These are phyloP conservation scores for Schizophyllum amplum DNA, from an alignment of 1,284 basidiomycete species.

Conservation along the genomic window DNA sequence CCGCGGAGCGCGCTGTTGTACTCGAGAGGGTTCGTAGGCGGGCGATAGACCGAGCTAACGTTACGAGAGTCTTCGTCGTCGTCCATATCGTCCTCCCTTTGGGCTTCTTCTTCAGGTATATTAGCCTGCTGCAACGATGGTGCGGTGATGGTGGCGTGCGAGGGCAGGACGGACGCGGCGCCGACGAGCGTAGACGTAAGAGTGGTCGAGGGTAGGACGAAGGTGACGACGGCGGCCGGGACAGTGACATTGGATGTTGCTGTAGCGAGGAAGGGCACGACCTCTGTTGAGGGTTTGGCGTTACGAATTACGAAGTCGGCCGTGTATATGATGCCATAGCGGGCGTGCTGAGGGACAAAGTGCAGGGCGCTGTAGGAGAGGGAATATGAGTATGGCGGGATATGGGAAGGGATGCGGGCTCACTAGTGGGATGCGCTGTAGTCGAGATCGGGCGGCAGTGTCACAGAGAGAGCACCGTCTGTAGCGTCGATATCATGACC, in stretches of 20 bases:
- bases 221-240: background rate
- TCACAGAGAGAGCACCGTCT: conserved; percentile 10
- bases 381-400: background rate
- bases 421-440: conserved; percentile 13
- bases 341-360: conserved; percentile 12
- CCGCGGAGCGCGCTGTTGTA: background rate
- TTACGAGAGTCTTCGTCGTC: background rate
- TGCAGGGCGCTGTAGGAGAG: conserved; percentile 11
- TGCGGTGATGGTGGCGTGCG: background rate
- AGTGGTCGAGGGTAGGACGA: background rate
- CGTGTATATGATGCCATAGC: conserved; percentile 13
- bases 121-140: background rate
- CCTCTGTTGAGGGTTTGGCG: no score
- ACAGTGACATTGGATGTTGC: background rate
- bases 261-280: background rate
- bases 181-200: background rate
- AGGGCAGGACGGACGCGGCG: background rate
- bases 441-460: conserved; percentile 12
- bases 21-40: background rate
- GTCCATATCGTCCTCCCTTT: background rate
- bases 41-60: background rate
- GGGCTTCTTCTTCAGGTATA: background rate
- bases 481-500: conserved; percentile 13
- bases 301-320: conserved; percentile 17
- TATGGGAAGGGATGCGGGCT: background rate